Evolutionary conservation across 2,329 filamentous ascomycete genomes (phyloP), one percentile per base, ranked within the genome.

Genomic region (Aureobasidium melanogenum): DNA sequence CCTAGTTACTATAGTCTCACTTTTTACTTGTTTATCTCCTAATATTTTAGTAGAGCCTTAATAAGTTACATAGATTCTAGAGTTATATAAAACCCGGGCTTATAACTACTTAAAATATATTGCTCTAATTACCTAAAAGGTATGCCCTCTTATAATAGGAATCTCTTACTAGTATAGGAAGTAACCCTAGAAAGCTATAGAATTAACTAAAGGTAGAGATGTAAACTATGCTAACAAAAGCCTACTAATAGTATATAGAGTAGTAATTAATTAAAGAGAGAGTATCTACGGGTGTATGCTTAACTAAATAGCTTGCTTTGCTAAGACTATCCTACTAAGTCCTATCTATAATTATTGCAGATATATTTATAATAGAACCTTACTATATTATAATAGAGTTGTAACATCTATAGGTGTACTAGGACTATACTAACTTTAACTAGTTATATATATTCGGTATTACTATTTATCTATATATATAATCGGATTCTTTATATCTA

Each of bases 391-490:
- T 46, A 46, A 46, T 15, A 46, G 22, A 26, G 22, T 46, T 46
- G 15, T 26, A 46, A 46, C 7, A 26, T 2, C 9, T 46, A 28
- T 15, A 46, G 28, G 43, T 46, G 22, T 46, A 26, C 43, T 46
- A 46, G n/a, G n/a, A n/a, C n/a, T n/a, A n/a, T n/a, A n/a, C n/a
- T n/a, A n/a, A n/a, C n/a, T n/a, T n/a, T n/a, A n/a, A n/a, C n/a
- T n/a, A 63, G 43, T 46, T 46, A 22, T 14, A 22, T 46, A 12
- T 46, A 46, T 26, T 28, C 24, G 22, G 8, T 26, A 14, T 58
- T 58, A 12, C 41, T 32, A 39, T 58, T 58, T 17, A 58, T 58
- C 55, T 39, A 58, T 28, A 58, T 58, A 39, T 39, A 58, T 34
- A 39, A 58, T 47, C 41, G 55, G 14, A 58, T 47, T 12, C 43